Evolutionary conservation across 2,329 filamentous ascomycete genomes (phyloP).

Genomic region (Xylariomycetidae sp.): DNA sequence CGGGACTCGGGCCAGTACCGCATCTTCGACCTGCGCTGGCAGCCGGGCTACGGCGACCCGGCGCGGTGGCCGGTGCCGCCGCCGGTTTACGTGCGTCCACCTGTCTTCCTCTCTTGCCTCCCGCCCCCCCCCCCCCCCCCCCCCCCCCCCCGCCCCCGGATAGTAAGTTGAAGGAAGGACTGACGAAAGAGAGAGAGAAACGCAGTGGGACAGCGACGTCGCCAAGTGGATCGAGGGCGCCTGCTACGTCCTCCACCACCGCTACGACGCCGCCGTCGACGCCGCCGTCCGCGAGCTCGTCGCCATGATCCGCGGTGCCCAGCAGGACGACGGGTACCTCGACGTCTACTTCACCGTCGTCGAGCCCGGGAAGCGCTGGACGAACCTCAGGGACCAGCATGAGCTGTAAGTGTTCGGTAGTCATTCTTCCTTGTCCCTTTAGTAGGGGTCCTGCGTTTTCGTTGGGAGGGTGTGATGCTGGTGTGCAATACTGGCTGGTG

Average conservation of each 20-base stretch:
- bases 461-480: too few species aligned
- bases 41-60: constrained; percentile 45
- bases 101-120: too few species aligned
- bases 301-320: constrained; percentile 49
- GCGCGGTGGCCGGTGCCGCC: constrained; percentile 52
- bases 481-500: too few species aligned
- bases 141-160: too few species aligned
- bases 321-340: constrained; percentile 55
- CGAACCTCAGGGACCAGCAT: constrained; percentile 56
- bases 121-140: too few species aligned
- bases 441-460: too few species aligned
- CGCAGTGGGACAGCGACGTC: constrained; percentile 50
- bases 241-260: constrained; percentile 45
- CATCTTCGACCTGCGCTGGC: constrained; percentile 52
- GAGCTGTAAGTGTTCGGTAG: constrained; percentile 49
- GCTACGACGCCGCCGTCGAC: constrained; percentile 40
- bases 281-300: constrained; percentile 50
- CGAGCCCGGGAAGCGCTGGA: constrained; percentile 47
- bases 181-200: too few species aligned
- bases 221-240: constrained; percentile 59
- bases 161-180: too few species aligned
- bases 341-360: constrained; percentile 59
- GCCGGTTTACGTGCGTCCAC: constrained; percentile 52
- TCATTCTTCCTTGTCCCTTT: too few species aligned
- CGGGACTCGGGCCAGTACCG: constrained; percentile 50